phyloP scores from a whole-genome alignment of 805 yeast species.

The Myxozyma neglecta region DNA sequence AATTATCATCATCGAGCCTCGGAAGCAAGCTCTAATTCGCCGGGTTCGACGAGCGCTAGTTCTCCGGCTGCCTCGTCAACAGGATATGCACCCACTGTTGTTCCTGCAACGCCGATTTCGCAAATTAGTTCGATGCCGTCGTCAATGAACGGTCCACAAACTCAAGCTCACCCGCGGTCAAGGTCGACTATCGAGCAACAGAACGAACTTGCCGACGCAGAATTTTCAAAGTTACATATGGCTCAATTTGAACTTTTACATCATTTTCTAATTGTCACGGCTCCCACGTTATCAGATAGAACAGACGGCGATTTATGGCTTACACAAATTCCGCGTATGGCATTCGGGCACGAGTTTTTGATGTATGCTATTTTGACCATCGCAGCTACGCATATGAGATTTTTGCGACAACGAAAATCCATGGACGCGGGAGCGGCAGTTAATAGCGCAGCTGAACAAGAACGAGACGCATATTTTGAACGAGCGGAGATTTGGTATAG shows the following conservation, averaged over 20 bases:
- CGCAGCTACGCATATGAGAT: slow-evolving; percentile 28
- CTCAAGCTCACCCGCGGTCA: background rate
- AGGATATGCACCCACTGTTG: background rate
- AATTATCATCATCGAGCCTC: background rate
- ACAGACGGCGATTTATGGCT: slow-evolving; percentile 32
- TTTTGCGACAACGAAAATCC: background rate
- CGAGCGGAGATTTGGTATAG: slow-evolving; percentile 32
- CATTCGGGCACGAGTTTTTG: slow-evolving; percentile 27
- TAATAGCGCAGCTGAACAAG: slow-evolving; percentile 2
- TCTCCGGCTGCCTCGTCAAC: background rate
- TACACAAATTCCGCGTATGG: slow-evolving; percentile 27
- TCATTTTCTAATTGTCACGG: slow-evolving; percentile 29
- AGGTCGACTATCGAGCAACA: background rate
- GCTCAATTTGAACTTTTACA: slow-evolving; percentile 30
- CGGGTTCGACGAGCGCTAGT: background rate
- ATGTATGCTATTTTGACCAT: slow-evolving; percentile 33
- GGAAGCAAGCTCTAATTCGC: slow-evolving; percentile 1
- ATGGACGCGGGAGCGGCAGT: too few relatives aligned
- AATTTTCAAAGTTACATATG: slow-evolving; percentile 23
- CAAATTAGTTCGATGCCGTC: background rate
- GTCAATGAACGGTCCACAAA: too few relatives aligned
- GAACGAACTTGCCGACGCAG: slow-evolving; percentile 13
- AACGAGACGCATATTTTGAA: slow-evolving; percentile 23
- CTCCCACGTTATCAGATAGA: slow-evolving; percentile 27
- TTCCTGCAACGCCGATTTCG: background rate